These are phyloP conservation scores for Phytophthora nicotianae DNA, from an alignment of 352 stramenopile species.

Conservation along the genomic window DNA sequence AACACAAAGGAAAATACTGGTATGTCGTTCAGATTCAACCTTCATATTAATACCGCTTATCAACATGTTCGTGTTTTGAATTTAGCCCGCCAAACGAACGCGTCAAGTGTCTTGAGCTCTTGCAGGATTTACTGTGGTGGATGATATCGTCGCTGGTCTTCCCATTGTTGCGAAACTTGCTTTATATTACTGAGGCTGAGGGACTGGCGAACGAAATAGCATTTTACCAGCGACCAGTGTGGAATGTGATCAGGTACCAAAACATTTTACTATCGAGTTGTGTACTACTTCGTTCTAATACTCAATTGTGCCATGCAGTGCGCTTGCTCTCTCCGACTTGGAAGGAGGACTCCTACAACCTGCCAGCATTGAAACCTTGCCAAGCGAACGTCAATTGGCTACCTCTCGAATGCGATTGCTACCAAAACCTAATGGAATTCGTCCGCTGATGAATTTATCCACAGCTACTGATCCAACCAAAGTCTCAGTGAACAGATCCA, in stretches of 20 bases:
- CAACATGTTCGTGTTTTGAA: neutral
- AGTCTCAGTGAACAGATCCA: conserved; percentile 61
- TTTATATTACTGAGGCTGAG: conserved; percentile 81
- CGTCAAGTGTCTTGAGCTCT: conserved; percentile 45
- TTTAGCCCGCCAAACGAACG: conserved; percentile 64
- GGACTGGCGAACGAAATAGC: conserved; percentile 68
- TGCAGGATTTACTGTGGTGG: conserved; percentile 52
- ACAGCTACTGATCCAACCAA: conserved; percentile 28
- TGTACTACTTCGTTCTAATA: conserved; percentile 1
- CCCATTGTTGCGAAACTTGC: conserved; percentile 62
- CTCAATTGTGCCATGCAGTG: conserved; percentile 26
- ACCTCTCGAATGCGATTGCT: conserved; percentile 66
- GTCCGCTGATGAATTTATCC: conserved; percentile 83
- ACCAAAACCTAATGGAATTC: conserved; percentile 68
- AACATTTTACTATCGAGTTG: neutral
- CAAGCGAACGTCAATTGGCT: conserved; percentile 36
- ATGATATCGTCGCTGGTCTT: conserved; percentile 53
- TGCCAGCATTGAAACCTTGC: conserved; percentile 11
- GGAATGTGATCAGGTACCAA: conserved; percentile 57
- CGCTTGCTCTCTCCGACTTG: conserved; percentile 56
- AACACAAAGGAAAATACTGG: conserved; percentile 34
- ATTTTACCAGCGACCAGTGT: conserved; percentile 73
- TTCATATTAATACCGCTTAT: neutral
- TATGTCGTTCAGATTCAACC: conserved; percentile 15
- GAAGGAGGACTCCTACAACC: conserved; percentile 45